Evolutionary conservation across 352 stramenopile genomes (phyloP).

Genomic region (Pythium graminicola): DNA sequence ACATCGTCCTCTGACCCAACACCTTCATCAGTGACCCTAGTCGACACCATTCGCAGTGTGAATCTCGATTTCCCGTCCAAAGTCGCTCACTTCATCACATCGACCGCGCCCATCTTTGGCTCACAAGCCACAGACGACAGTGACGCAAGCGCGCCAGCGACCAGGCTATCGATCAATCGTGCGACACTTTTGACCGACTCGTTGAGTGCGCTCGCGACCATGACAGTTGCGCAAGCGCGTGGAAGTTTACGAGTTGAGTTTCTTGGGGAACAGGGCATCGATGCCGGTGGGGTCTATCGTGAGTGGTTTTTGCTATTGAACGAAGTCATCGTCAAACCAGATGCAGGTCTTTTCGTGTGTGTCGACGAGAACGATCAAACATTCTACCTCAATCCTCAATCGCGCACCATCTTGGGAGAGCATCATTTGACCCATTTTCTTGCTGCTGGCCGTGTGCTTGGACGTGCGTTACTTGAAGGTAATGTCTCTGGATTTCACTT

Average conservation of each 20-base stretch:
- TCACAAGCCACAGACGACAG: neutral
- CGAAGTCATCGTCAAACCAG: slow-evolving; percentile 30
- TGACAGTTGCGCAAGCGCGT: neutral
- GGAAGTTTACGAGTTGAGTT: slow-evolving; percentile 49
- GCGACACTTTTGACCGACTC: neutral
- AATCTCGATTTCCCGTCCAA: slow-evolving; percentile 16
- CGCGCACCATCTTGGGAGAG: slow-evolving; percentile 19
- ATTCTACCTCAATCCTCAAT: slow-evolving; percentile 46
- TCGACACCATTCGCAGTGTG: neutral
- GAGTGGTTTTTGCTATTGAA: slow-evolving; percentile 77
- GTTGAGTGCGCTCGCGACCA: neutral
- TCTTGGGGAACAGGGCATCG: slow-evolving; percentile 49
- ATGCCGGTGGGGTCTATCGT: slow-evolving; percentile 53
- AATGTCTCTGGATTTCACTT: slow-evolving; percentile 87
- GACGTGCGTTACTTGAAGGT: slow-evolving; percentile 43
- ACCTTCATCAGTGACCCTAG: neutral
- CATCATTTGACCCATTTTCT: slow-evolving; percentile 39
- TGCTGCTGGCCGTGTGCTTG: slow-evolving; percentile 26
- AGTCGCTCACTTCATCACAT: slow-evolving; percentile 13
- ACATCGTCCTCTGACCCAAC: neutral
- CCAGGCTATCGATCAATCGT: neutral
- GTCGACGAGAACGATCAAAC: slow-evolving; percentile 37
- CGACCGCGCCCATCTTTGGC: neutral
- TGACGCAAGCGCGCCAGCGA: neutral
- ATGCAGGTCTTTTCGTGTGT: slow-evolving; percentile 37